Evolutionary conservation across 495 filamentous ascomycete genomes (phyloP), one percentile per base, ranked within the genome.

Genomic region (Talaromyces wortmannii): DNA sequence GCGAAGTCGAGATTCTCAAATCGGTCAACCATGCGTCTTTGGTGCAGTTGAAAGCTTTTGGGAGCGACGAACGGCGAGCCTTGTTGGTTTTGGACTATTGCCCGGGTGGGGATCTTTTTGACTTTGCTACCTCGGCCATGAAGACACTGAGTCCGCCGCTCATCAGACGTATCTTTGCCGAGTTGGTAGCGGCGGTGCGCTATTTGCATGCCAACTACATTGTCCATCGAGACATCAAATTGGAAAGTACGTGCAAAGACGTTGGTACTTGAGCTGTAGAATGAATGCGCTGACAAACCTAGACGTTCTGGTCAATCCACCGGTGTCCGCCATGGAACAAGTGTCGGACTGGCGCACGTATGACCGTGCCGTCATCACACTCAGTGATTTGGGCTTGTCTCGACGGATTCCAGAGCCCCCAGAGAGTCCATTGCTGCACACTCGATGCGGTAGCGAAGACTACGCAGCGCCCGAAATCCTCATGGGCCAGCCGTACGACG

Each of bases 381-480:
- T 98, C 47, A 95, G 90, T 42, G 94, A 98, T 63, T 79, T 98
- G 4, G 94, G 94, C 8, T 82, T 98, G n/a, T 92, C 89, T 4
- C 81, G 91, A 55, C 83, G 85, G 23, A 86, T 97, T 15, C 83
- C 87, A 11, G 78, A 85, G 42, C 72, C 88, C 65, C 78, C 90
- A 59, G 78, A 87, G 36, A 81, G 79, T 17, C 82, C 83, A 7
- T 74, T 92, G 30, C 79, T 98, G 12, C 87, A 89, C 45, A 96
- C 92, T 11, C 80, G 92, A 12, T 98, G 94, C 65, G 94, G 94
- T 15, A 92, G 88, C 33, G 94, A 97, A 68, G 94, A 98, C 73
- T 98, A 98, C 63, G 95, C 94, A 4, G 91, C 94, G 0, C 94
- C 94, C 0, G 94, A 98, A 67, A 89, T 98, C 45, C 85, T 98